phyloP scores from a whole-genome alignment of 495 filamentous ascomycete species.

The Staphylotrichum longicolle region DNA sequence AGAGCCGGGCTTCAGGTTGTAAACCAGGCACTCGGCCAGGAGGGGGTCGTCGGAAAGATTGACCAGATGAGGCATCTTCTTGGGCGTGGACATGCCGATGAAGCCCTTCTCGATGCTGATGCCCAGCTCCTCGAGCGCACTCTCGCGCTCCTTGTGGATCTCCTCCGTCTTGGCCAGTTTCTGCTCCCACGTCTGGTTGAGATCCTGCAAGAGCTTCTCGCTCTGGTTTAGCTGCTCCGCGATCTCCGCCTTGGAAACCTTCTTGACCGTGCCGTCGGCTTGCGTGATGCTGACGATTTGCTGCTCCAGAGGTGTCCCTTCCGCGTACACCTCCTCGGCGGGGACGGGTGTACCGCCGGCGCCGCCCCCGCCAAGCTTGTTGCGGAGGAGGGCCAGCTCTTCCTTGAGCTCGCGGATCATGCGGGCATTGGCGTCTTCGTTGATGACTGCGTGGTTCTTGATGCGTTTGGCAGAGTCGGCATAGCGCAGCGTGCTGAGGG shows the following conservation, averaged over 20 bases:
- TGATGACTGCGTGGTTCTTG: constrained; percentile 99
- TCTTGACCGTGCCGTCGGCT: constrained; percentile 81
- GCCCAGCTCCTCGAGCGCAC: constrained; percentile 91
- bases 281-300: constrained; percentile 95
- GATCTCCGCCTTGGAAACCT: constrained; percentile 98
- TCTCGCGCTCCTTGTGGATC: constrained; percentile 96
- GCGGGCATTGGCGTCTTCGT: constrained; percentile 96
- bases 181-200: constrained; percentile 99
- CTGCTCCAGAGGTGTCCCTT: constrained; percentile 87
- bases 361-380: constrained; percentile 72
- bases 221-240: constrained; percentile 92
- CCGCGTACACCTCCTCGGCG: constrained; percentile 78
- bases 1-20: constrained; percentile 93
- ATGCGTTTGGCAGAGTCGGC: constrained; percentile 98
- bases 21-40: constrained; percentile 93
- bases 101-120: constrained; percentile 99
- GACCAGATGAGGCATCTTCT: constrained; percentile 98
- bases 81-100: constrained; percentile 90
- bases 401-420: constrained; percentile 99
- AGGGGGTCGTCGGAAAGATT: constrained; percentile 96
- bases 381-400: constrained; percentile 79
- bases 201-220: constrained; percentile 92
- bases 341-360: constrained; percentile 44
- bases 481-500: constrained; percentile 90
- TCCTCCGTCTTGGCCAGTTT: constrained; percentile 91